These are phyloP conservation scores for Ophiostoma himal-ulmi DNA, from an alignment of 2,329 filamentous ascomycete species.

Conservation along the genomic window DNA sequence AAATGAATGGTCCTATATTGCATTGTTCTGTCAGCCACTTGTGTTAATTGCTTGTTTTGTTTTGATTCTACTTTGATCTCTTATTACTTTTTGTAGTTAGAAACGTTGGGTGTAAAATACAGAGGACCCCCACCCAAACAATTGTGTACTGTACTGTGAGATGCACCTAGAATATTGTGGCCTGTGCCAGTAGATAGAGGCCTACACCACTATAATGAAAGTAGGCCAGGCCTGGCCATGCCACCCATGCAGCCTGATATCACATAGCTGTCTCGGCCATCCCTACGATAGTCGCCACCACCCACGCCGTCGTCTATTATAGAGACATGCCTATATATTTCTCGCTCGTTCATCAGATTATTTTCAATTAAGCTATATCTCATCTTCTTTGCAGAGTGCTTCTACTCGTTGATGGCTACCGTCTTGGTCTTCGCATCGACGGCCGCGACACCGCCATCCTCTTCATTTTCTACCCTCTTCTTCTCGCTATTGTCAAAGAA, in stretches of 20 bases:
- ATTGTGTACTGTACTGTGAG: not conserved
- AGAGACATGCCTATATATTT: too few relatives aligned
- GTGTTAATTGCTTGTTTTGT: too few relatives aligned
- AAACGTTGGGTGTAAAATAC: too few relatives aligned
- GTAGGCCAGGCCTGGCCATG: too few relatives aligned
- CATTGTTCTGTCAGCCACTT: not conserved
- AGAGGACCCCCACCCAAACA: not conserved
- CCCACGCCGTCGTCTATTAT: not conserved
- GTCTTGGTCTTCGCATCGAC: not conserved
- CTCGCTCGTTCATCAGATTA: too few relatives aligned
- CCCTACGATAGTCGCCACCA: not conserved
- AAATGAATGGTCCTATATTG: not conserved
- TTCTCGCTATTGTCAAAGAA: conserved; percentile 20
- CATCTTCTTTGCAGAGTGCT: too few relatives aligned
- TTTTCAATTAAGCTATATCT: too few relatives aligned
- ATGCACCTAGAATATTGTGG: not conserved
- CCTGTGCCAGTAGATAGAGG: not conserved
- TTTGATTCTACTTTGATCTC: not conserved
- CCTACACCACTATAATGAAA: too few relatives aligned
- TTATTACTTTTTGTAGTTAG: not conserved
- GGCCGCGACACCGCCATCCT: too few relatives aligned
- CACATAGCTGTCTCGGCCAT: not conserved
- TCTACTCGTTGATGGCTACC: not conserved
- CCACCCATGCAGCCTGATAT: too few relatives aligned
- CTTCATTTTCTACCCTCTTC: not conserved